Evolutionary conservation across 2,329 filamentous ascomycete genomes (phyloP).

Genomic region (Dothistroma septosporum): DNA sequence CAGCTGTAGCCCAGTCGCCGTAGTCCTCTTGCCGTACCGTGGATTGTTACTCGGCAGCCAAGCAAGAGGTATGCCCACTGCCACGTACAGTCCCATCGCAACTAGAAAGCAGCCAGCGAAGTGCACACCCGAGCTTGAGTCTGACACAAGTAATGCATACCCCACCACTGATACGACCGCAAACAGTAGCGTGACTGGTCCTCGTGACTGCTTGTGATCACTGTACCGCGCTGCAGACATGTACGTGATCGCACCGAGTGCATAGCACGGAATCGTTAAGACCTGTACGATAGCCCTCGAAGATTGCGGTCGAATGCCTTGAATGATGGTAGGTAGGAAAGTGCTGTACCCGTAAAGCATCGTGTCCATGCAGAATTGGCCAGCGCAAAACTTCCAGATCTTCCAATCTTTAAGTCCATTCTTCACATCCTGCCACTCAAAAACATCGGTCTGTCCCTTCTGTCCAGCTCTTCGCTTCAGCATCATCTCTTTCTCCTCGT

Average conservation of each 20-base stretch:
- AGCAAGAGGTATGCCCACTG: constrained; percentile 53
- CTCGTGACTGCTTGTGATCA: constrained; percentile 63
- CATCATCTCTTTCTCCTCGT: constrained; percentile 58
- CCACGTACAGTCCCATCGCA: constrained; percentile 65
- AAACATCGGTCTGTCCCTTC: constrained; percentile 46
- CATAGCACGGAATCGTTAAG: constrained; percentile 74
- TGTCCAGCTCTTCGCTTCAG: constrained; percentile 48
- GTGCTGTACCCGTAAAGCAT: constrained; percentile 77
- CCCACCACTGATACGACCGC: constrained; percentile 37
- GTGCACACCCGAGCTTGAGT: constrained; percentile 58
- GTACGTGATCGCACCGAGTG: constrained; percentile 66
- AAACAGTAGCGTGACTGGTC: constrained; percentile 60
- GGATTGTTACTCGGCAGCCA: constrained; percentile 59
- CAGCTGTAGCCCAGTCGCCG: constrained; percentile 66
- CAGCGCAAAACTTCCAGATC: constrained; percentile 65
- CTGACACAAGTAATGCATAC: constrained; percentile 58
- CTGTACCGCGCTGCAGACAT: constrained; percentile 63
- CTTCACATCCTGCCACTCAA: constrained; percentile 60
- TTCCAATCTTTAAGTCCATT: constrained; percentile 71
- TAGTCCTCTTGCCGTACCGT: constrained; percentile 71
- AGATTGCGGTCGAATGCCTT: constrained; percentile 60
- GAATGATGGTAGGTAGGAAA: constrained; percentile 75
- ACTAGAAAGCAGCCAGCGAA: constrained; percentile 77
- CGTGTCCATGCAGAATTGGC: constrained; percentile 68
- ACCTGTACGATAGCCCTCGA: constrained; percentile 64